phyloP scores from a whole-genome alignment of 371 early-diverging fungal species.

The Mycotypha africana region DNA sequence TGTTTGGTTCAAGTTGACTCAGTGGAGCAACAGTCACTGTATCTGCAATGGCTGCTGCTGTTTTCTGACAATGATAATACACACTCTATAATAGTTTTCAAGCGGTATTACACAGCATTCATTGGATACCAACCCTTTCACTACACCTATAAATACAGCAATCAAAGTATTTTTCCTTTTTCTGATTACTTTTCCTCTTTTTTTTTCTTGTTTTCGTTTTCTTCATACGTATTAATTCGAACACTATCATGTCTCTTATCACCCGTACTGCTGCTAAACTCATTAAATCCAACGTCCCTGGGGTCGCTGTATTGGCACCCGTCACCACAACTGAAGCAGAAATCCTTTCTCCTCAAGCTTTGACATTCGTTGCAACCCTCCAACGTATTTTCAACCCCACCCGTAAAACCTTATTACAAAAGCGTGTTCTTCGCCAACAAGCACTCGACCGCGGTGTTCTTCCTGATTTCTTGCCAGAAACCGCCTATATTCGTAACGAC shows the following conservation, averaged over 20 bases:
- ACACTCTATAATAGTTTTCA: no score
- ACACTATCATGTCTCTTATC: slow-evolving; percentile 1
- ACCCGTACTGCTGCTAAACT: slow-evolving; percentile 6
- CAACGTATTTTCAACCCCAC: slow-evolving; percentile 85
- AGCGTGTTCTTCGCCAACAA: slow-evolving; percentile 72
- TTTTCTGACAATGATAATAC: no score
- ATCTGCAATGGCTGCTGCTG: no score
- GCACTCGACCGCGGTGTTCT: slow-evolving; percentile 75
- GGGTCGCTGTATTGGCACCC: slow-evolving; percentile 29
- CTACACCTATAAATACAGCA: not conserved
- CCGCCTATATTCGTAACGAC: slow-evolving; percentile 87
- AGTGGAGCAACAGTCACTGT: not conserved
- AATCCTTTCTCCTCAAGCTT: slow-evolving; percentile 78
- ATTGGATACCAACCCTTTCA: no score
- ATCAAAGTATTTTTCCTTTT: not conserved
- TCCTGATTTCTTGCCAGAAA: slow-evolving; percentile 92
- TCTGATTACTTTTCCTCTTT: slow-evolving; percentile 4
- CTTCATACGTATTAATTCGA: not conserved
- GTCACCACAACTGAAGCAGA: slow-evolving; percentile 45
- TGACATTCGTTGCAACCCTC: slow-evolving; percentile 78
- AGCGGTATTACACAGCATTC: no score
- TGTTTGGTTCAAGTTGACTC: not conserved
- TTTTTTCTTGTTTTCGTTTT: not conserved
- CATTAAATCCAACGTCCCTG: slow-evolving; percentile 17
- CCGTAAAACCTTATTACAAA: slow-evolving; percentile 76